Base-by-base conservation (phyloP, 2,329 filamentous ascomycete genomes). In the Aspergillus pseudoterreus region DNA sequence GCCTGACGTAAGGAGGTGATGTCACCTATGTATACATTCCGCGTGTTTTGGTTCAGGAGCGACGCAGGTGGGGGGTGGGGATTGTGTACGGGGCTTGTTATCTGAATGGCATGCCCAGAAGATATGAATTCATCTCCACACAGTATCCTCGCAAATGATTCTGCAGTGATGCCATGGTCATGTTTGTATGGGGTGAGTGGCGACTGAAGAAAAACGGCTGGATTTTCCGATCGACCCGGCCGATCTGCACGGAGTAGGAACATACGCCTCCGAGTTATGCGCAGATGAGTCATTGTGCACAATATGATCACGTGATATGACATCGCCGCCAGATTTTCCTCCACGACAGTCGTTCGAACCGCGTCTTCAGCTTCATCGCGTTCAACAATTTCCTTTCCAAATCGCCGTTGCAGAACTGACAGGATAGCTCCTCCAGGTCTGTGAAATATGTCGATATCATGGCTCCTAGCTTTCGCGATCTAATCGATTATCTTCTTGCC, bases 401-500 rank as follows among this genome's bases (percentile, higher is more conserved):
- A 38, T 41, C 44, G 21, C 15, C 24, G 41, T 44, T 27, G 35
- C 41, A 45, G 27, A 51, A 53, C 51, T 45, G 39, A 56, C 50
- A 49, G 14, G 17, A 45, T 51, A 43, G 36, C 22, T 41, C 9
- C 24, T 35, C 21, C 41, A 39, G 36, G 36, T 24, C 33, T 33
- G 32, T 35, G 33, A 53, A 52, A 47, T 43, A 60, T 60, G 60
- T 53, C 48, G 41, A 47, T 33, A 57, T 47, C 38, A 79, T 79
- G 77, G 73, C 71, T 48, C 71, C 69, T 52, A 78, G 78, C 49
- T 71, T 83, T 53, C 81, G 82, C 63, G 75, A 78, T 45, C 68
- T 86, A 57, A 74, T 85, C 55, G 76, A 83, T 62, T 80, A 76
- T 67, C 63, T 85, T 50, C 71, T 85, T 44, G 76, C 78, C 53